phyloP scores from a whole-genome alignment of 2,329 filamentous ascomycete species.

The Colletotrichum falcatum region DNA sequence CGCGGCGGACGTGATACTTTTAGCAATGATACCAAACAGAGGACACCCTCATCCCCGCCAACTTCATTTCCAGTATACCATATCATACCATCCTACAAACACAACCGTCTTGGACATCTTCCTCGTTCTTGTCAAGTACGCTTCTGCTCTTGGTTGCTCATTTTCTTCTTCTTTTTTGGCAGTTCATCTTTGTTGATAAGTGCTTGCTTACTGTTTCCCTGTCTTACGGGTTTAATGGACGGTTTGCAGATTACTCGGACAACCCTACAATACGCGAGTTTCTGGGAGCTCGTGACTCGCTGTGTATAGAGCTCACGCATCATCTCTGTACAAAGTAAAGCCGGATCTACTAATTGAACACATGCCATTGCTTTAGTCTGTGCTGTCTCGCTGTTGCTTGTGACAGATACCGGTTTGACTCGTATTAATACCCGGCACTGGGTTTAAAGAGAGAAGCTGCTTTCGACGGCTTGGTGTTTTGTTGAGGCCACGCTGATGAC shows the following conservation, averaged over 20 bases:
- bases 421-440: no score
- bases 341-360: slow-evolving; percentile 16
- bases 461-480: background rate
- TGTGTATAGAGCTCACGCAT: slow-evolving; percentile 35
- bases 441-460: no score
- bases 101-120: slow-evolving; percentile 24
- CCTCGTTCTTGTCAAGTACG: slow-evolving; percentile 14
- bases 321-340: slow-evolving; percentile 31
- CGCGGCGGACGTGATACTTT: slow-evolving; percentile 26
- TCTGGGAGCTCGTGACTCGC: background rate
- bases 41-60: slow-evolving; percentile 27
- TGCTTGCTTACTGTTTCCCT: slow-evolving; percentile 14
- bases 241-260: slow-evolving; percentile 19
- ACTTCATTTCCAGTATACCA: slow-evolving; percentile 40
- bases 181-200: slow-evolving; percentile 18
- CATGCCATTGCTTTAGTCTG: background rate
- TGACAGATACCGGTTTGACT: background rate
- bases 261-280: background rate
- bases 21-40: slow-evolving; percentile 39
- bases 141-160: slow-evolving; percentile 2
- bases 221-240: slow-evolving; percentile 30
- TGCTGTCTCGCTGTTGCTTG: background rate
- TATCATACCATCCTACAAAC: slow-evolving; percentile 23
- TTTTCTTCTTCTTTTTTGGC: slow-evolving; percentile 1
- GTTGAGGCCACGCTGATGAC: background rate